Base-by-base conservation (phyloP, 768 basidiomycete genomes). In the Leucocoprinus leucothites region DNA sequence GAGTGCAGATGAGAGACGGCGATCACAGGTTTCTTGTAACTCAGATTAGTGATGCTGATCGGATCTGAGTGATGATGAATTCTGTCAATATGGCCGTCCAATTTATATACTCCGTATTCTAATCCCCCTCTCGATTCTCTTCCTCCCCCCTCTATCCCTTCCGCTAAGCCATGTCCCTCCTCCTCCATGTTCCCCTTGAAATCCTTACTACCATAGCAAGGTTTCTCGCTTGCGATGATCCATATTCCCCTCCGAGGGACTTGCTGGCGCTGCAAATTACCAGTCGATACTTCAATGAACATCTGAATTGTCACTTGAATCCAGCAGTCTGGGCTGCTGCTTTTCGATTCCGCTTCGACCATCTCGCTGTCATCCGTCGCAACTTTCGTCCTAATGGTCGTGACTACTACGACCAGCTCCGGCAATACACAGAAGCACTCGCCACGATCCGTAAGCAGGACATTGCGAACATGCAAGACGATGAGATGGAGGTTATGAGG, bases 311-410 rank as follows among this genome's bases (percentile, higher is more conserved):
- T 0, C 60, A 67, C 50, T 47, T 47, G 21, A 67, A 71, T 47
- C 65, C 67, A 6, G 55, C 69, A 19, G 77, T 89, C 51, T 81
- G 79, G 58, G 74, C 82, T 0, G 67, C 72, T 28, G 75, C 90
- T 6, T 89, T 82, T 62, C 70, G 71, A 13, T 53, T 65, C 64
- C 79, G 74, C 63, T 89, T 89, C 70, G 87, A 89, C 65, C 48
- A 59, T 1, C 67, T 68, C 22, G 82, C 87, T 0, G 70, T 81
- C 41, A 28, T 57, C 1, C 79, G 89, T 21, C 76, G 89, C 41
- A 69, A 69, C 2, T 75, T 85, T 55, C 65, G 69, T 14, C 69
- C 72, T 0, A 59, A 60, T 9, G 64, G 67, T 1, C 13, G 26
- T 0, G 69, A 74, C 22, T 71, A 64, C 61, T 61, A 66, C 50